Evolutionary conservation across 2,329 filamentous ascomycete species (phyloP), one percentile per base, ranked within the genome.

Genomic region (Penicillium sp.): DNA sequence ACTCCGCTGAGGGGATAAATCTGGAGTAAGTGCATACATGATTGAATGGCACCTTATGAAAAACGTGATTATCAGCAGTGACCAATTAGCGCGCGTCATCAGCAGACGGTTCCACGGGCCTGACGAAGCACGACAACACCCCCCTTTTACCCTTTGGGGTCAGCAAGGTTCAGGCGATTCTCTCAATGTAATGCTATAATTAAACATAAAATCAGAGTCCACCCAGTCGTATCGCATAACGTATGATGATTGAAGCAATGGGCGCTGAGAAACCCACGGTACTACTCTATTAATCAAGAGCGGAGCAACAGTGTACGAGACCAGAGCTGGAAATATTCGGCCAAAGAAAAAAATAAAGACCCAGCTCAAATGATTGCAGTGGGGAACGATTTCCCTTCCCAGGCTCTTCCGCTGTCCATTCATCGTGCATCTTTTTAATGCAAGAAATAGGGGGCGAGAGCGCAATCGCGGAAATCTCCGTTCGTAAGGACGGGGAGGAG

Each of bases 71-170:
- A 26, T 15, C 12, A 54, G 35, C 49, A 17, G 30, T 51, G 49
- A 51, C 51, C 51, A 54, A 54, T 40, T 17, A 22, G 33, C 35
- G 35, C 19, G 12, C 9, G 30, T 40, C 51, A 12, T 40, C 13
- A 26, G 8, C 51, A 19, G 22, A 12, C 19, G 8, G 50, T 40
- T 54, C 51, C 51, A 54, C 22, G 37, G 51, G 35, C 50, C n/a
- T 19, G 26, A 35, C 51, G 35, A 28, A 54, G 51, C 51, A 26
- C 30, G 33, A 26, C 51, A 37, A n/a, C 37, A 17, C 37, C 54
- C 60, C 60, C 55, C 44, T 58, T 58, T 60, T 58, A 50, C 58
- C 53, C 51, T 58, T 60, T 59, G n/a, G 40, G 57, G 49, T 35
- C 51, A 47, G 26, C 26, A 45, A 40, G 40, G 54, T 51, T 33